These are phyloP conservation scores for Ceriops decandra DNA, from an alignment of 345 rosid genomes.

Conservation along the genomic window DNA sequence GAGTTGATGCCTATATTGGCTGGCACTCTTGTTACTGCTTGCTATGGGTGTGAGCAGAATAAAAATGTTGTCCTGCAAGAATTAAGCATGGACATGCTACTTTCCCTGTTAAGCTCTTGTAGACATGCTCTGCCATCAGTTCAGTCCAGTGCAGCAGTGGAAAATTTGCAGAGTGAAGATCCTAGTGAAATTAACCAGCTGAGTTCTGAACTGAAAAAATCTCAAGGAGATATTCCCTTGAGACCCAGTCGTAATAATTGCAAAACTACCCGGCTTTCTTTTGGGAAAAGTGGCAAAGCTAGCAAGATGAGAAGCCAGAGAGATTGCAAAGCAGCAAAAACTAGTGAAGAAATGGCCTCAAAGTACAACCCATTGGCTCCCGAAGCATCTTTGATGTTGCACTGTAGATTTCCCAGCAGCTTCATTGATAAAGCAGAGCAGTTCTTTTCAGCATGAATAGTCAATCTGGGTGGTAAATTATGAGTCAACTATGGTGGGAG, in stretches of 20 bases:
- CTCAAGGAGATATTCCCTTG: slow-evolving; percentile 32
- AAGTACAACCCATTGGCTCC: slow-evolving; percentile 32
- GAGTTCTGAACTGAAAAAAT: slow-evolving; percentile 36
- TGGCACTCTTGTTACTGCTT: slow-evolving; percentile 59
- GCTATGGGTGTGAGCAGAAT: slow-evolving; percentile 67
- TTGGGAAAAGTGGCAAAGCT: slow-evolving; percentile 36
- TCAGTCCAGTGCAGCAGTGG: slow-evolving; percentile 24
- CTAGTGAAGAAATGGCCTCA: slow-evolving; percentile 38
- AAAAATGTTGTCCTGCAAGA: slow-evolving; percentile 65
- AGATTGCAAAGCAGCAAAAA: slow-evolving; percentile 42
- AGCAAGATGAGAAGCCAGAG: slow-evolving; percentile 52
- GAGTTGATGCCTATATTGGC: slow-evolving; percentile 66
- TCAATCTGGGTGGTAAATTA: slow-evolving; percentile 6
- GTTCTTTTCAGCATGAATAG: slow-evolving; percentile 45
- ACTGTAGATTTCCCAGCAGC: slow-evolving; percentile 49
- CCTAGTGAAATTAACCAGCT: slow-evolving; percentile 39
- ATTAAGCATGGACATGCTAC: slow-evolving; percentile 64
- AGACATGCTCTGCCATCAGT: slow-evolving; percentile 34
- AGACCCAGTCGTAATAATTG: slow-evolving; percentile 36
- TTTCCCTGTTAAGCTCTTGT: slow-evolving; percentile 62
- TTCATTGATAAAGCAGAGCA: slow-evolving; percentile 60
- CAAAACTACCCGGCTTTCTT: slow-evolving; percentile 27
- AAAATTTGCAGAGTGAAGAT: slow-evolving; percentile 34
- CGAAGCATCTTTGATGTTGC: slow-evolving; percentile 43
- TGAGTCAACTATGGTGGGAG: slow-evolving; percentile 1